Base-by-base conservation (phyloP, 495 filamentous ascomycete species). In the Penicillium antarcticum region DNA sequence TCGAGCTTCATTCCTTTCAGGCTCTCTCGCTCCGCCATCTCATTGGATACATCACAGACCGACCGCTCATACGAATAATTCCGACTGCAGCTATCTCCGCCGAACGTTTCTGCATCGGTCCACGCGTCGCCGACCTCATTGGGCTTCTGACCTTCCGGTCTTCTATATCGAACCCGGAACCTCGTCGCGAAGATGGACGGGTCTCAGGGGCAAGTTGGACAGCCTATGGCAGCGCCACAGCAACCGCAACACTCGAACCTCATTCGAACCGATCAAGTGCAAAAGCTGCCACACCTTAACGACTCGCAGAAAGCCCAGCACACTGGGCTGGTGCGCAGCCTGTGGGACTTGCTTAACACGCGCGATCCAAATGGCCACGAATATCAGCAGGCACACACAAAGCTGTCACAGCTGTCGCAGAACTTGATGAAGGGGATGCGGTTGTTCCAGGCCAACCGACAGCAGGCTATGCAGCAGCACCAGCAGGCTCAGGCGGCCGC, bases 251-350 rank as follows among this genome's bases (percentile, higher is more conserved):
- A 75, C 37, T 70, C 73, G 6, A 75, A 75, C 42, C 60, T 81
- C 39, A 77, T 80, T 38, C 76, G 71, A 26, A 77, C 77, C 24
- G 78, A 81, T 17, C 73, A 79, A 42, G 75, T 81, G 9, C 70
- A 72, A 46, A 79, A 77, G 48, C 66, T 81, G 7, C 69, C 70
- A 10, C 67, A 74, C 57, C 71, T 82, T 44, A 70, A 65, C 11
- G 77, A 84, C 4, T 77, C 85, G 11, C 83, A 87, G 45, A 88
- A 84, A 56, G 48, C 58, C 8, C 85, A 87, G 60, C 89, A 90
- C 51, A 78, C 87, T 44, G 66, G 75, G 39, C 77, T 87, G 3
- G 76, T 92, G 11, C 75, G 77, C 14, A 63, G 56, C 12, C 66
- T 91, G 9, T 89, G 85, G 78, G 66, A 74, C 12, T 59, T 74